Base-by-base conservation (phyloP, 495 filamentous ascomycete species). In the Paragyromitra xinjiangensis region DNA sequence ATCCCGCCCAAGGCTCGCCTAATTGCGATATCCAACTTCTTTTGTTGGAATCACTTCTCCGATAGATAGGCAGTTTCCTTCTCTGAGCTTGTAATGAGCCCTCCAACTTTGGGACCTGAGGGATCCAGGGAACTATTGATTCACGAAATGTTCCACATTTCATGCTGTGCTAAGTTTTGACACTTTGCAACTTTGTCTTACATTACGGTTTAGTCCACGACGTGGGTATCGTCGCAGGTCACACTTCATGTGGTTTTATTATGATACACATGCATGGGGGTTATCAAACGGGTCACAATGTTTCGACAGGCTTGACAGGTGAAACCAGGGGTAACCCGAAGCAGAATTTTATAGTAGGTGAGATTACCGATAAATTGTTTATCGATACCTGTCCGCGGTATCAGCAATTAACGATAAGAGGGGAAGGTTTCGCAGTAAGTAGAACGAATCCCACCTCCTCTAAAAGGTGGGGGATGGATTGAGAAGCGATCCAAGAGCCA, bases 261-360 rank as follows among this genome's bases (percentile, higher is more conserved):
- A 50, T 73, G 71, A 62, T 69, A 74, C 64, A 45, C 37, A 42
- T 69, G 51, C 66, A 74, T 74, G 40, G 48, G 26, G 59, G 64
- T 59, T 53, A 74, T 74, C 71, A 74, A 74, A 74, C 71, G 51
- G 53, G 71, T 74, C 71, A 74, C 71, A 59, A 19, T 22, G 64
- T 69, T 73, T 69, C 68, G 71, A 50, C 63, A 69, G 26, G 63
- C 67, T 55, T 55, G 4, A 59, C 45, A 66, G 34, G 50, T 74
- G 71, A 74, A 74, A 74, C 71, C 34, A 74, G 71, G 71, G 71
- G 71, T 26, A 69, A 16, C 64, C 53, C 51, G 39, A 74, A 74
- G 71, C 26, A 73, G 53, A 61, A 69, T 42, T 69, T 40, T 59
- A 58, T 12, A 48, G 39, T 67, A 73, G 64, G 42, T 74, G 64